Conservation (phyloP, 176 grass and related monocot species). For the Metroxylon sagu region DNA sequence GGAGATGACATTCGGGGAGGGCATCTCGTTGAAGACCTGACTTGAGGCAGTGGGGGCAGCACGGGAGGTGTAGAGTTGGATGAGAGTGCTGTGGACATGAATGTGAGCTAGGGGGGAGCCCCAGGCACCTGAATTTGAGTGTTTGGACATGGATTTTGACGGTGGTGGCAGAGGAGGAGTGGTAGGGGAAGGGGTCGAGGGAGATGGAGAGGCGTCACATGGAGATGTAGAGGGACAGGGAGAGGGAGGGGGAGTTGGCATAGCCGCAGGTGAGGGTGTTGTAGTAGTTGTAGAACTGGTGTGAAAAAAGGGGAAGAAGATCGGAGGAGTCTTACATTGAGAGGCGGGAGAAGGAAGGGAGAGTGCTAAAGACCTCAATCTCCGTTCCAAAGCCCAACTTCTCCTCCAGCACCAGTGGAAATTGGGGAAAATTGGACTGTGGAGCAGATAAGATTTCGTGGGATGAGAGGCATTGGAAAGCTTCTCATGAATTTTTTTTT, state of each 20-base stretch:
- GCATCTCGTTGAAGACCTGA: slow-evolving; percentile 42
- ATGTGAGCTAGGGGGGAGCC: slow-evolving; percentile 12
- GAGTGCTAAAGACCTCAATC: no score
- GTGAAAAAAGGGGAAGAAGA: slow-evolving; percentile 27
- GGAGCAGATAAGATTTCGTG: no score
- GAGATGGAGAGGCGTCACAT: slow-evolving; percentile 24
- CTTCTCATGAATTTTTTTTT: no score
- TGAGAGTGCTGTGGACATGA: slow-evolving; percentile 37
- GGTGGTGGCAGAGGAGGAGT: slow-evolving; percentile 9
- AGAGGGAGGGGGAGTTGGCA: slow-evolving; percentile 20
- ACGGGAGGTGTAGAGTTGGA: slow-evolving; percentile 31
- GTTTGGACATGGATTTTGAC: slow-evolving; percentile 38
- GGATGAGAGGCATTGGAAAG: no score
- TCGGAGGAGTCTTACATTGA: slow-evolving; percentile 5
- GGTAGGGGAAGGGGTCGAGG: slow-evolving; percentile 35
- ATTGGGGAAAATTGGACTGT: no score
- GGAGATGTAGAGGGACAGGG: slow-evolving; percentile 27
- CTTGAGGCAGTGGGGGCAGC: slow-evolving; percentile 7
- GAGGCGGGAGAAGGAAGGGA: no score
- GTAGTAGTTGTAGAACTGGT: slow-evolving; percentile 43
- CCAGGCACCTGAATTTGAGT: slow-evolving; percentile 39
- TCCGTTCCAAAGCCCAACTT: no score
- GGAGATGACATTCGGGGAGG: slow-evolving; percentile 29
- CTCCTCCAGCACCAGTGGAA: no score
- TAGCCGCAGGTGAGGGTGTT: slow-evolving; percentile 52